Percentiles rank a stretch among this genome's conserved stretches.
These are phyloP conservation scores for Botrytis paeoniae DNA, from an alignment of 2,329 filamentous ascomycete genomes.

Conservation along the genomic window DNA sequence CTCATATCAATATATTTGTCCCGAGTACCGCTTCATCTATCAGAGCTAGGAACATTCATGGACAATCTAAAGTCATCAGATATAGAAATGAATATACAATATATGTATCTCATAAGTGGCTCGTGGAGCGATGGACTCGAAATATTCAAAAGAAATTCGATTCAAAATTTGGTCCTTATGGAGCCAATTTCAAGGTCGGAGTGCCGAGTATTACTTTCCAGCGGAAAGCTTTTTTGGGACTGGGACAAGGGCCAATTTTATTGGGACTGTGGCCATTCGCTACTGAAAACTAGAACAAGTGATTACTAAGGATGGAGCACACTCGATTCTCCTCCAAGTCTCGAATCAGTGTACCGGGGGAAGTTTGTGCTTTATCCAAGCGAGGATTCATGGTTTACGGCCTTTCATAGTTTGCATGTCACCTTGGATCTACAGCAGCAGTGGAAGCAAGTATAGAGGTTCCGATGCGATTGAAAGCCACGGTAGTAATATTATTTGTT, in stretches of 20 bases:
- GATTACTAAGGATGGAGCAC: not conserved
- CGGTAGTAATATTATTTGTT: constrained; percentile 82
- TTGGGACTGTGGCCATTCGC: not conserved
- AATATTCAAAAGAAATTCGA: not conserved
- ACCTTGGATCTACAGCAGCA: constrained; percentile 48
- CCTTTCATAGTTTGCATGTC: not conserved
- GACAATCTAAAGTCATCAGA: not conserved
- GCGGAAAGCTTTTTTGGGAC: not conserved
- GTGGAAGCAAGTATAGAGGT: constrained; percentile 85
- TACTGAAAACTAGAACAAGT: not conserved
- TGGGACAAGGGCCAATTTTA: not conserved
- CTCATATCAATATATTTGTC: not conserved
- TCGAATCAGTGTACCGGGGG: not conserved
- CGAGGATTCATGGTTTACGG: not conserved
- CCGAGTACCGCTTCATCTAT: not conserved
- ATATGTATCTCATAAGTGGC: not conserved
- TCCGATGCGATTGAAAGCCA: constrained; percentile 91
- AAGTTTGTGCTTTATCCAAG: not conserved
- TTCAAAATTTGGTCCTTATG: not conserved
- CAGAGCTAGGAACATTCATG: not conserved
- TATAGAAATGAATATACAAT: not conserved
- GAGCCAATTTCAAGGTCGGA: not conserved
- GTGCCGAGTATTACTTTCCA: not conserved
- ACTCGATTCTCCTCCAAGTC: not conserved
- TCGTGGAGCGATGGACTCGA: not conserved